These are phyloP conservation scores for Xerocomus minutiporus DNA, from an alignment of 1,284 basidiomycete genomes.

Conservation along the genomic window DNA sequence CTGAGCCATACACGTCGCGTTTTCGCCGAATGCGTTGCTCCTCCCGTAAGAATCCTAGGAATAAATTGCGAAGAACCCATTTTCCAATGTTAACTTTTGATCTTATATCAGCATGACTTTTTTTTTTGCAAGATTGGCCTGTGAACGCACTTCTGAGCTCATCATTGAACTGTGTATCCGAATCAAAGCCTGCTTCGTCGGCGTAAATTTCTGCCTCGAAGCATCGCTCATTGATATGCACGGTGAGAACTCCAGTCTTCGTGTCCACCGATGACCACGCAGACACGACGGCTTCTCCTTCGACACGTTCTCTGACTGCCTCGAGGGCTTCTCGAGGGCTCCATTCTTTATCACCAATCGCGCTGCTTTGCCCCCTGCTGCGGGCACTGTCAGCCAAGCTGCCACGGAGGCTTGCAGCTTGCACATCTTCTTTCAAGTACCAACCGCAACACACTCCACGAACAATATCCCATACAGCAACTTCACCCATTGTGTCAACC, in stretches of 20 bases:
- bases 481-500: constrained; percentile 80
- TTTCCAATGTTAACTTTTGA: constrained; percentile 72
- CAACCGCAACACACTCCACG: constrained; percentile 73
- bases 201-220: constrained; percentile 96
- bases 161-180: constrained; percentile 59
- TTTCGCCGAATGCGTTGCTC: constrained; percentile 48
- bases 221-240: constrained; percentile 83
- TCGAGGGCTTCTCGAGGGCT: constrained; percentile 84
- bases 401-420: constrained; percentile 43
- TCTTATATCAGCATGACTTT: constrained; percentile 12
- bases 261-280: constrained; percentile 91
- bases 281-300: constrained; percentile 84
- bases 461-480: constrained; percentile 92
- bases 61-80: constrained; percentile 74
- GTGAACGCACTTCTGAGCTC: constrained; percentile 71
- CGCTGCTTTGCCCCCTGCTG: constrained; percentile 31
- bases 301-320: constrained; percentile 80
- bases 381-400: constrained; percentile 33
- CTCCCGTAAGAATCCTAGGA: constrained; percentile 65
- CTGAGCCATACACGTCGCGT: constrained; percentile 27
- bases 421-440: constrained; percentile 63
- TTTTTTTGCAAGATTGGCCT: constrained; percentile 5
- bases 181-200: constrained; percentile 76
- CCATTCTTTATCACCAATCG: constrained; percentile 38
- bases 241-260: constrained; percentile 80